Evolutionary conservation across 306 rosid species (phyloP).

Genomic region (Hippophae rhamnoides): DNA sequence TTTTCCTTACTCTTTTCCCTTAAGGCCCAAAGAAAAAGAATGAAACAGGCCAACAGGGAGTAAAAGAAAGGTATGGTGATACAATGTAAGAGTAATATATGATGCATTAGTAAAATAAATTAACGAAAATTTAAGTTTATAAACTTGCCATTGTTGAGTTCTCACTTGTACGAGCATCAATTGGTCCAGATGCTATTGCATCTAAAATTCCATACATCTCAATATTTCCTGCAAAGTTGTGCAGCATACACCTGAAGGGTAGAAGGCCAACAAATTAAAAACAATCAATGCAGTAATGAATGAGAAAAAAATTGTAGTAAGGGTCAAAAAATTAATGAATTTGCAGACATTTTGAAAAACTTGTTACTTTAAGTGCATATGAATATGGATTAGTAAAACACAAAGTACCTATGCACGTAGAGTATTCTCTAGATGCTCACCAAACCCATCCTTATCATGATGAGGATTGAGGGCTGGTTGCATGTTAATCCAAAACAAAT

Average conservation of each 20-base stretch:
- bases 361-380: background rate
- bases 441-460: too few relatives aligned
- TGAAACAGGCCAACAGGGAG: too few relatives aligned
- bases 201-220: constrained; percentile 85
- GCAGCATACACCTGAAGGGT: constrained; percentile 84
- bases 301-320: too few relatives aligned
- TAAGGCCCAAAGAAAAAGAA: too few relatives aligned
- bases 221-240: constrained; percentile 81
- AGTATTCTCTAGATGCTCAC: too few relatives aligned
- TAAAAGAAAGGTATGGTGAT: background rate
- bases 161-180: constrained; percentile 63
- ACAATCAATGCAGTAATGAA: background rate
- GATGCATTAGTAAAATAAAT: constrained; percentile 7
- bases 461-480: too few relatives aligned
- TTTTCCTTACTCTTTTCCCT: too few relatives aligned
- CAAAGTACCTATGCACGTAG: too few relatives aligned
- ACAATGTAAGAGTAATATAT: background rate
- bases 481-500: too few relatives aligned
- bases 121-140: constrained; percentile 11
- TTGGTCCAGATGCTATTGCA: constrained; percentile 72
- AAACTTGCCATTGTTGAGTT: constrained; percentile 75
- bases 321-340: background rate
- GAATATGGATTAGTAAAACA: too few relatives aligned
- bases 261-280: constrained; percentile 12
- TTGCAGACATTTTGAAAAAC: background rate